Evolutionary conservation across 768 basidiomycete genomes (phyloP), one percentile per base, ranked within the genome.

Genomic region (Xerocomus potaroensis): DNA sequence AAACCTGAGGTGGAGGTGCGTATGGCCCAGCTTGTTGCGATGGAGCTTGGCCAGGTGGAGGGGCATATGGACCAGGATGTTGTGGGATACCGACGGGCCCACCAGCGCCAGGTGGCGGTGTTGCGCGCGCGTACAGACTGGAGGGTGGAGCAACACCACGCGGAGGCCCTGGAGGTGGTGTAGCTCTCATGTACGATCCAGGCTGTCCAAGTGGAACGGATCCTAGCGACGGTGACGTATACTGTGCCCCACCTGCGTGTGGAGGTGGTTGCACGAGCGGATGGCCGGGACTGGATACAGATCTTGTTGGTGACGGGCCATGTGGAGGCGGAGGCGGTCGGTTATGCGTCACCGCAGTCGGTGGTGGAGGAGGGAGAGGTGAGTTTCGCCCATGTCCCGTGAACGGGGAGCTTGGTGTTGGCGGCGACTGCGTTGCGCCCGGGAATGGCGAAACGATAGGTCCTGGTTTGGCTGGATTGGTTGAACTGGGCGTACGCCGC

Each of bases 381-480:
- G 41, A 39, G 34, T 34, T 46, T 42, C 75, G 73, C 10, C 69
- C 70, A 14, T 72, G 73, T 5, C 62, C 65, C 31, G 63, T 52
- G 48, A 72, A 78, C 0, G 78, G 78, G 15, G 78, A 70, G 7
- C 69, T 68, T n/a, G 74, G 69, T 4, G 71, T 74, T 5, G 83
- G 78, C 16, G 67, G 61, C 8, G 69, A 64, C 16, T 63, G 59
- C n/a, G 69, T 58, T 5, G 77, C 72, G 56, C 87, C 85, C 8
- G 92, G 89, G 80, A 98, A 96, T 0, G 94, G 94, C 8, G 90
- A 78, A 8, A 83, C 82, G 57, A 97, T 94, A 3, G 93, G 79
- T 7, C 75, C 72, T 3, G 79, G 83, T 57, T 87, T 89, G 45
- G 60, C 66, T 9, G 70, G 51, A 44, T 64, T 74, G 24, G 72